Conservation (phyloP, 176 grass and related monocot species). For the Pharus latifolius region DNA sequence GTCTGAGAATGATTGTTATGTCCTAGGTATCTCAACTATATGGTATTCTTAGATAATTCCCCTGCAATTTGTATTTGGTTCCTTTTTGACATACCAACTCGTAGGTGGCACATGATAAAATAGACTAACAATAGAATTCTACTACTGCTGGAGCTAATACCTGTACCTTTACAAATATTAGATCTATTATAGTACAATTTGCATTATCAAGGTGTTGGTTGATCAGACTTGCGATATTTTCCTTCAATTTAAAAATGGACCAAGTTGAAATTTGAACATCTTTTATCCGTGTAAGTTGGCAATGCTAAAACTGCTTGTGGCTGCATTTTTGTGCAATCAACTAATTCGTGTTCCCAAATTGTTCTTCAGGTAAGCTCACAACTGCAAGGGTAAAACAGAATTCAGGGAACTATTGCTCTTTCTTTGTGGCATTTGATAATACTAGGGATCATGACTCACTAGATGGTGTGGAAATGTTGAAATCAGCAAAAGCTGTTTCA, state of each 20-base stretch:
- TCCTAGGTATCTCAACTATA: background rate
- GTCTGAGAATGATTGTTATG: background rate
- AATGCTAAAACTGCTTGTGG: background rate
- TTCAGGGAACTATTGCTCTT: constrained; percentile 56
- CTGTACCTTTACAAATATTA: background rate
- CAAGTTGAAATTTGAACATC: background rate
- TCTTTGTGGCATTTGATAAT: constrained; percentile 34
- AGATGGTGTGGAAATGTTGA: constrained; percentile 21
- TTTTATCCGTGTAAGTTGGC: background rate
- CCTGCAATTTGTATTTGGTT: background rate
- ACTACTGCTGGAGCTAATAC: background rate
- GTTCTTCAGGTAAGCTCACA: constrained; percentile 70
- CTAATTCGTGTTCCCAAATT: constrained; percentile 15
- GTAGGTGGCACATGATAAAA: background rate
- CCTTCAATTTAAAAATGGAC: too few species aligned
- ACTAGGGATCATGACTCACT: constrained; percentile 13
- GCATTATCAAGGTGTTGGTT: too few species aligned
- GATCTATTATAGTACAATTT: too few species aligned
- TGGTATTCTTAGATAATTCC: background rate
- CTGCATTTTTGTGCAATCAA: background rate
- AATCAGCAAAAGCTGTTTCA: constrained; percentile 44
- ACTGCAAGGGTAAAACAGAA: constrained; percentile 69
- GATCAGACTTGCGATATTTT: too few species aligned
- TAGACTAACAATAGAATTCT: background rate
- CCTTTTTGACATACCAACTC: background rate